phyloP scores from a whole-genome alignment of 306 rosid genomes.

The Quillaja saponaria region DNA sequence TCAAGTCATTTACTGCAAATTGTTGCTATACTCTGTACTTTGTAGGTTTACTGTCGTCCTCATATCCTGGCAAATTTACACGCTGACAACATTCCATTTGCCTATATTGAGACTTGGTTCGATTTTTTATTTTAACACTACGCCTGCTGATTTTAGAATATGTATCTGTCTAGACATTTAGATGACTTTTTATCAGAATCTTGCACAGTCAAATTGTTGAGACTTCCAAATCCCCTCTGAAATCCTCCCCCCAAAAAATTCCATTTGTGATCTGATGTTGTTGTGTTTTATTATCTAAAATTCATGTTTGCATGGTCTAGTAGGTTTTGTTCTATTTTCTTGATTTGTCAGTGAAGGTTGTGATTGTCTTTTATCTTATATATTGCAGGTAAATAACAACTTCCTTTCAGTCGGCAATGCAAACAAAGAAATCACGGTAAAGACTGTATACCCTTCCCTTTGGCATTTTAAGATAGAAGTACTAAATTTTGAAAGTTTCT shows the following conservation, averaged over 20 bases:
- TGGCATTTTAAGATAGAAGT: too few species aligned
- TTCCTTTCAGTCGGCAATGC: conserved; percentile 93
- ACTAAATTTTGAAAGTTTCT: too few species aligned
- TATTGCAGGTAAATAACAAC: conserved; percentile 95
- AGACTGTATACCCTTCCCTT: too few species aligned
- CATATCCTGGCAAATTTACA: not conserved
- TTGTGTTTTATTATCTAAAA: not conserved
- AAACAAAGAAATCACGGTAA: conserved; percentile 86
- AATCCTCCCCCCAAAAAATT: too few species aligned
- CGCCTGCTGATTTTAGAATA: not conserved
- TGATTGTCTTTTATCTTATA: conserved; percentile 18
- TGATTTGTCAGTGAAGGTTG: conserved; percentile 28
- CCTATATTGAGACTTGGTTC: too few species aligned
- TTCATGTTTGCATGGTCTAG: too few species aligned
- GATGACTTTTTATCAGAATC: not conserved
- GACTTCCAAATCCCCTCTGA: too few species aligned
- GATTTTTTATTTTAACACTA: not conserved
- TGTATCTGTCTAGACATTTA: not conserved
- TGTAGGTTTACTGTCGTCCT: not conserved
- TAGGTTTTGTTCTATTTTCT: conserved; percentile 15
- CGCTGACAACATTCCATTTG: not conserved
- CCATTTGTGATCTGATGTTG: not conserved
- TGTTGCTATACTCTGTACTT: not conserved
- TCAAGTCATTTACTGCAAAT: not conserved
- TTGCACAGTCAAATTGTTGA: too few species aligned